phyloP scores from a whole-genome alignment of 2,329 filamentous ascomycete species.

The Aspergillus sojae region DNA sequence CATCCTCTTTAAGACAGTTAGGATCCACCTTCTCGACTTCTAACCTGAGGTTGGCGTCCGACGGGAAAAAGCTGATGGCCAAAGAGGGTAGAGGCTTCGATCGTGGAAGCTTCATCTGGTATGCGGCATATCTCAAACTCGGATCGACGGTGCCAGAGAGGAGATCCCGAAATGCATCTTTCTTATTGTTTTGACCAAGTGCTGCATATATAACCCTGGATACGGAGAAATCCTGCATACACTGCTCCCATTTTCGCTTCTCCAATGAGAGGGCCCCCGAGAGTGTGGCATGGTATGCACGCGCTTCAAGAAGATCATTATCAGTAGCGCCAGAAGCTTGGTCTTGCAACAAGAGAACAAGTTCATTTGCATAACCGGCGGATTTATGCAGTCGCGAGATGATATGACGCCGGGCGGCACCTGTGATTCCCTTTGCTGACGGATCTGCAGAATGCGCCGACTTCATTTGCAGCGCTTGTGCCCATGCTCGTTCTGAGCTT shows the following conservation, averaged over 20 bases:
- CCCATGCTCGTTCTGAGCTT: conserved; percentile 88
- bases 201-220: conserved; percentile 82
- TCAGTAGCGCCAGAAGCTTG: conserved; percentile 64
- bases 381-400: conserved; percentile 85
- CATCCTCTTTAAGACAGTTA: conserved; percentile 64
- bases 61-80: conserved; percentile 76
- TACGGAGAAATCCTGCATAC: conserved; percentile 73
- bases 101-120: conserved; percentile 84
- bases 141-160: conserved; percentile 86
- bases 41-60: conserved; percentile 61
- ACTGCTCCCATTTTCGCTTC: conserved; percentile 81
- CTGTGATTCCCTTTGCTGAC: conserved; percentile 70
- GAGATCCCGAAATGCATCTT: conserved; percentile 83
- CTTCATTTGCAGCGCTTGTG: conserved; percentile 94
- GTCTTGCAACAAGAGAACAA: conserved; percentile 69
- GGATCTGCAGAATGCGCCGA: conserved; percentile 76
- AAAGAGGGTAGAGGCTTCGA: conserved; percentile 80
- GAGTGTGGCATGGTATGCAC: conserved; percentile 78
- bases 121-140: conserved; percentile 90
- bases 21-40: conserved; percentile 73
- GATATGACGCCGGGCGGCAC: conserved; percentile 82
- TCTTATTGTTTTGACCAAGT: conserved; percentile 64
- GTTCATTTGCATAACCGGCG: conserved; percentile 66
- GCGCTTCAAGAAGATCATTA: conserved; percentile 78
- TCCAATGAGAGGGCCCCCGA: conserved; percentile 80